Evolutionary conservation across 805 yeast species (phyloP).

Genomic region (Yamadazyma takamatsuzukensis): DNA sequence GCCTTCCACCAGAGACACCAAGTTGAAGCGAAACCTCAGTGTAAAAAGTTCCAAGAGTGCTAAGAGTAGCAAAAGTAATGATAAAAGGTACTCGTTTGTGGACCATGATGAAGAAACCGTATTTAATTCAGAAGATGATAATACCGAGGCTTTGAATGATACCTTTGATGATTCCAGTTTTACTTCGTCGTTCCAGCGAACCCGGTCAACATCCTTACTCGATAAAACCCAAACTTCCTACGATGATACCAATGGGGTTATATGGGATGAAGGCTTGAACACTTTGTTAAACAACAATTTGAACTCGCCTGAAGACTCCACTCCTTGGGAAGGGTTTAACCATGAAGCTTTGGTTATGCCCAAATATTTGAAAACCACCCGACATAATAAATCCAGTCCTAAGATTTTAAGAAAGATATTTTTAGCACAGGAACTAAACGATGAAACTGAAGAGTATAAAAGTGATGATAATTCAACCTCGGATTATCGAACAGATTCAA

Average conservation of each 20-base stretch:
- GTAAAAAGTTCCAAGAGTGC: conserved; percentile 1
- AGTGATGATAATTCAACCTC: conserved; percentile 1
- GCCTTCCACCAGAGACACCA: background rate
- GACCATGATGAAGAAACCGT: conserved; percentile 23
- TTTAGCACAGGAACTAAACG: conserved; percentile 60
- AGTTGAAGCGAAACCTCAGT: conserved; percentile 1
- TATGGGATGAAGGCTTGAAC: too few species aligned
- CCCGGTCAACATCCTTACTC: conserved; percentile 4
- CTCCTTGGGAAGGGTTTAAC: conserved; percentile 28
- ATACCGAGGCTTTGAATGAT: conserved; percentile 3
- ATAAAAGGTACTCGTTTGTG: conserved; percentile 6
- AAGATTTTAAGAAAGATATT: conserved; percentile 50
- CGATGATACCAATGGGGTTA: too few species aligned
- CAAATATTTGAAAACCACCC: conserved; percentile 50
- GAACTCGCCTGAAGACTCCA: background rate
- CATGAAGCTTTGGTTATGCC: conserved; percentile 46
- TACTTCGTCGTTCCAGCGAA: conserved; percentile 2
- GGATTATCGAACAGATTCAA: too few species aligned
- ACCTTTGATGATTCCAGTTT: conserved; percentile 7
- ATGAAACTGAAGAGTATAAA: conserved; percentile 11
- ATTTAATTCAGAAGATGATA: conserved; percentile 21
- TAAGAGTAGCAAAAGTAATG: background rate
- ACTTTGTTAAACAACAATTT: conserved; percentile 1
- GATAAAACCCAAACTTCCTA: conserved; percentile 2
- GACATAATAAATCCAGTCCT: conserved; percentile 44